Percentiles rank a stretch among this genome's conserved stretches.
phyloP scores from a whole-genome alignment of 805 yeast genomes.

The Tetrapisispora arboricola region DNA sequence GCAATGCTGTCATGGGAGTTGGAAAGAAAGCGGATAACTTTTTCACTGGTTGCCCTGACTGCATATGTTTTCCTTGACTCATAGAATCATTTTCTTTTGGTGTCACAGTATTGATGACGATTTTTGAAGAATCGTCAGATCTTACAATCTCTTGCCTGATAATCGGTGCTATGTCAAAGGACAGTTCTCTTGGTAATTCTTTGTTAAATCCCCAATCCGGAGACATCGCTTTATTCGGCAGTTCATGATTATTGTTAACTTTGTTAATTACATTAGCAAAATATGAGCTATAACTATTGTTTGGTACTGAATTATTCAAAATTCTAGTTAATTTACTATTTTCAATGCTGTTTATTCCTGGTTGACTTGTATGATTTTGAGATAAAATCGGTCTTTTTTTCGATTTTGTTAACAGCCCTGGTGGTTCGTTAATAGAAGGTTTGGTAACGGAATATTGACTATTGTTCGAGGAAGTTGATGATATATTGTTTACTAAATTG shows the following conservation, averaged over 20 bases:
- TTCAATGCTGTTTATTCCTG: not conserved
- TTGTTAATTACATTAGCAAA: not conserved
- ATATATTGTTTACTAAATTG: not conserved
- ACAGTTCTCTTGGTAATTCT: slow-evolving; percentile 2
- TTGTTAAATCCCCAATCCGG: slow-evolving; percentile 1
- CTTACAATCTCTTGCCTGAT: slow-evolving; percentile 2
- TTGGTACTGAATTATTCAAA: not conserved
- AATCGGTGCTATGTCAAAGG: slow-evolving; percentile 1
- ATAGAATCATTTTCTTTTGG: slow-evolving; percentile 1
- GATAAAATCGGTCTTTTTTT: not conserved
- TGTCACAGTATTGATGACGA: not conserved
- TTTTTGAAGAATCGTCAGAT: not conserved
- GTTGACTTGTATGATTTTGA: not conserved
- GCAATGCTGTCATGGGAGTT: not conserved
- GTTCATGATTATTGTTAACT: not conserved
- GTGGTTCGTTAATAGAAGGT: not conserved
- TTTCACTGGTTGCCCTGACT: not conserved
- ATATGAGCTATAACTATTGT: slow-evolving; percentile 1
- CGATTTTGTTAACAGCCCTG: not conserved
- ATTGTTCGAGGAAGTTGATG: not conserved
- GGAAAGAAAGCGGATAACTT: slow-evolving; percentile 1
- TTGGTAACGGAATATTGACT: not conserved
- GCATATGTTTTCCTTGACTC: not conserved
- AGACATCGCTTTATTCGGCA: not conserved
- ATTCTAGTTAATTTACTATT: not conserved